Evolutionary conservation across 2,329 filamentous ascomycete species (phyloP).

Genomic region (Talaromyces sp.): DNA sequence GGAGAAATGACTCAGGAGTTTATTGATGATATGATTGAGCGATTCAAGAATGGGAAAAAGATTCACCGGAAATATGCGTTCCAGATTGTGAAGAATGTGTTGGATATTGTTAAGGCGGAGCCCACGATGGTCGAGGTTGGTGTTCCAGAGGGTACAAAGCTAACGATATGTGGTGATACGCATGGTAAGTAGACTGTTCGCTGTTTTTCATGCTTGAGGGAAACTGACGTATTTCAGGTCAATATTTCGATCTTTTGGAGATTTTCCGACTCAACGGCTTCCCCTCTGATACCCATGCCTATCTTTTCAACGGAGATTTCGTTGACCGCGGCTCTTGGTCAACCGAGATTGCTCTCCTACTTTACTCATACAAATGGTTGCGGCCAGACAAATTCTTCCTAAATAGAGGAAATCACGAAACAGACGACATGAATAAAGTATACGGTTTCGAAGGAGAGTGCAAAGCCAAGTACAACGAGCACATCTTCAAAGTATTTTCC

Average conservation of each 20-base stretch:
- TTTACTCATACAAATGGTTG: constrained; percentile 97
- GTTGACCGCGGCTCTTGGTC: constrained; percentile 98
- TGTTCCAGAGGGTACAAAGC: constrained; percentile 67
- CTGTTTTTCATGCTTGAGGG: not conserved
- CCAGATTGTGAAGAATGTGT: constrained; percentile 87
- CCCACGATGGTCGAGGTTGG: constrained; percentile 94
- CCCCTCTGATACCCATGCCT: constrained; percentile 80
- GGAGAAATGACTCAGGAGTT: constrained; percentile 93
- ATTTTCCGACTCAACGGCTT: constrained; percentile 88
- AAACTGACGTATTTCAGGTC: constrained; percentile 50
- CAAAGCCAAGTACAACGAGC: constrained; percentile 95
- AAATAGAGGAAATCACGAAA: constrained; percentile 97
- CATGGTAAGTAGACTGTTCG: constrained; percentile 59
- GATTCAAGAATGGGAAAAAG: constrained; percentile 95
- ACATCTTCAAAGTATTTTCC: constrained; percentile 93
- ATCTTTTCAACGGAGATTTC: constrained; percentile 98
- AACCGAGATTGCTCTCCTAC: constrained; percentile 85
- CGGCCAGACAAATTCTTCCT: constrained; percentile 84
- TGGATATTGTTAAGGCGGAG: constrained; percentile 85
- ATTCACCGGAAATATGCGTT: constrained; percentile 95
- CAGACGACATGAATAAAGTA: constrained; percentile 97
- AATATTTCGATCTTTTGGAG: constrained; percentile 96
- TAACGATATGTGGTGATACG: constrained; percentile 96
- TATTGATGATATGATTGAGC: constrained; percentile 91
- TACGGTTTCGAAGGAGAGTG: constrained; percentile 99